phyloP scores from a whole-genome alignment of 1,284 basidiomycete genomes.

The Vanrija sp. region DNA sequence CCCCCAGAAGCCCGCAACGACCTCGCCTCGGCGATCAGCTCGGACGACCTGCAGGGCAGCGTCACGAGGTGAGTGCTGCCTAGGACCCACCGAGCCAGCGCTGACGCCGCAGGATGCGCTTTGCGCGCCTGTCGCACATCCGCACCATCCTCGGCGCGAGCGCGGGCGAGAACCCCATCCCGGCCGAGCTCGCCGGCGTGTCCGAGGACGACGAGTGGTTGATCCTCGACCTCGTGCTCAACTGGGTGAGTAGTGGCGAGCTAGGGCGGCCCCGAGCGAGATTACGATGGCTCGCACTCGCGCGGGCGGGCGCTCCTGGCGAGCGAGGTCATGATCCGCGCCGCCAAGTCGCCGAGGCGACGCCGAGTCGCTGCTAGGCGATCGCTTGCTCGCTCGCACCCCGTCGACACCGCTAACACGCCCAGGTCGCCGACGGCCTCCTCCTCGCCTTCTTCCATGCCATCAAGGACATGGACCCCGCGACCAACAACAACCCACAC shows the following conservation, averaged over 20 bases:
- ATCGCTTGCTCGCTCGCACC: too few species aligned
- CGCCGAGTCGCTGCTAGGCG: too few species aligned
- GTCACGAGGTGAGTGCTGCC: constrained; percentile 70
- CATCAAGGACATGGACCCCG: constrained; percentile 57
- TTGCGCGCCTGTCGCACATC: constrained; percentile 50
- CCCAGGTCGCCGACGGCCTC: constrained; percentile 69
- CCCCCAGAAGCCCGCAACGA: constrained; percentile 61
- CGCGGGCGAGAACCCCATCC: constrained; percentile 42
- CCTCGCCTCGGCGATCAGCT: constrained; percentile 70
- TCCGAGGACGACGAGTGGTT: constrained; percentile 75
- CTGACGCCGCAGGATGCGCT: constrained; percentile 49
- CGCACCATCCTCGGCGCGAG: constrained; percentile 50
- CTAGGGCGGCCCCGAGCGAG: too few species aligned
- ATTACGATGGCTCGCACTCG: too few species aligned
- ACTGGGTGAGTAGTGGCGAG: constrained; percentile 62
- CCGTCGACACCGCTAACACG: not conserved
- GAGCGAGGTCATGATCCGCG: too few species aligned
- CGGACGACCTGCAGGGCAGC: constrained; percentile 79
- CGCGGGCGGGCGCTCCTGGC: too few species aligned
- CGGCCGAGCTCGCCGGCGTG: constrained; percentile 61
- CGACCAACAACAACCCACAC: constrained; percentile 70
- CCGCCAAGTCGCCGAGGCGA: too few species aligned
- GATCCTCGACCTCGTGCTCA: constrained; percentile 87
- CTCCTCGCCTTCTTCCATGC: constrained; percentile 95
- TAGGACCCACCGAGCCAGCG: not conserved